Percentiles rank a stretch among this genome's conserved stretches.
phyloP scores from a whole-genome alignment of 2,329 filamentous ascomycete genomes.

The Rosellinia necatrix region DNA sequence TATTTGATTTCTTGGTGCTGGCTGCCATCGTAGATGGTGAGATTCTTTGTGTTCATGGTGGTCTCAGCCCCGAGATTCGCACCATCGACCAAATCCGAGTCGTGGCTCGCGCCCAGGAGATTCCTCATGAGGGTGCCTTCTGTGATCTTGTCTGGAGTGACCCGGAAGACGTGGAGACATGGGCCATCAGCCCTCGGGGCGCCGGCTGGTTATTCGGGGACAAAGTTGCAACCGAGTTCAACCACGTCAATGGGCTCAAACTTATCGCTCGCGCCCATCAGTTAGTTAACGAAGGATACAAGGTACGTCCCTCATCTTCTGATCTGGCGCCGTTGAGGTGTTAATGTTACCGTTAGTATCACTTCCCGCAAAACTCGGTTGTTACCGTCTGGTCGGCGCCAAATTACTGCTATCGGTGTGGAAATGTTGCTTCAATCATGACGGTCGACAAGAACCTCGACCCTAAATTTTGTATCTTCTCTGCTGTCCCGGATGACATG shows the following conservation, averaged over 20 bases:
- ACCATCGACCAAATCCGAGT: conserved; percentile 99
- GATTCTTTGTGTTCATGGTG: conserved; percentile 97
- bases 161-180: conserved; percentile 95
- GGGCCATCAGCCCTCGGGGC: conserved; percentile 89
- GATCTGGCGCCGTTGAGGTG: neutral
- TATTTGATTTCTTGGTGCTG: conserved; percentile 96
- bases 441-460: conserved; percentile 83
- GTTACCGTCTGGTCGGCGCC: conserved; percentile 98
- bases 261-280: conserved; percentile 98
- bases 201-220: conserved; percentile 98
- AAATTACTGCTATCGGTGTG: conserved; percentile 93
- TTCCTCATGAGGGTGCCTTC: conserved; percentile 97
- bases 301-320: conserved; percentile 69
- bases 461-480: conserved; percentile 91
- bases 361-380: conserved; percentile 92
- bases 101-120: conserved; percentile 95
- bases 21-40: conserved; percentile 98
- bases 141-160: conserved; percentile 98
- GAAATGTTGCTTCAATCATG: conserved; percentile 97
- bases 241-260: conserved; percentile 94
- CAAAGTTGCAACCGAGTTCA: conserved; percentile 96
- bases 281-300: conserved; percentile 96
- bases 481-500: conserved; percentile 83
- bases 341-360: conserved; percentile 65
- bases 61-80: conserved; percentile 86